Evolutionary conservation across 2,329 filamentous ascomycete genomes (phyloP).

Genomic region (Venturia carpophila): DNA sequence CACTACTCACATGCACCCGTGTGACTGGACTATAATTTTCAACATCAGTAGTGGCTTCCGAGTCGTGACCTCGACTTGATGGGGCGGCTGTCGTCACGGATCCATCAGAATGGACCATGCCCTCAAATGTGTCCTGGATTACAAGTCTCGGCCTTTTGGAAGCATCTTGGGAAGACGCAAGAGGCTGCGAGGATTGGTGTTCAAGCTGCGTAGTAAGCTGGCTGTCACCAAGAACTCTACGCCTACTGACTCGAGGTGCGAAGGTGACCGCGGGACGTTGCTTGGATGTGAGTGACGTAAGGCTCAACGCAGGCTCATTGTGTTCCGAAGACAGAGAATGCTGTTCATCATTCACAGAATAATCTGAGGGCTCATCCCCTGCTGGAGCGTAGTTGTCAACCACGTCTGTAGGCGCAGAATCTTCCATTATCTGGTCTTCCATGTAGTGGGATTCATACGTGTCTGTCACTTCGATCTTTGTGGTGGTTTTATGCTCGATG

Average conservation of each 20-base stretch:
- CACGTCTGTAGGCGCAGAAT: background rate
- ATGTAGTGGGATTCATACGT: background rate
- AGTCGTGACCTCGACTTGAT: conserved; percentile 6
- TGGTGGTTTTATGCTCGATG: background rate
- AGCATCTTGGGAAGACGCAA: background rate
- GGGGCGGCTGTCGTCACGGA: conserved; percentile 9
- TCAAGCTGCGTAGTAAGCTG: conserved; percentile 1
- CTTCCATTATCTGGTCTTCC: background rate
- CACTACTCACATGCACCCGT: background rate
- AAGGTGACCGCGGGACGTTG: conserved; percentile 12
- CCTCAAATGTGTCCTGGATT: conserved; percentile 13
- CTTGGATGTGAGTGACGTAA: background rate
- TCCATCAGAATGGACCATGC: conserved; percentile 16
- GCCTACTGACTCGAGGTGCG: conserved; percentile 1
- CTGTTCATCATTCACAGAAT: background rate
- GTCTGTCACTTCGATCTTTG: background rate
- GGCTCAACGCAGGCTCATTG: background rate
- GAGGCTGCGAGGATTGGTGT: conserved; percentile 9
- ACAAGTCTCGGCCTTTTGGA: conserved; percentile 2
- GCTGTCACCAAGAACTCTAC: background rate
- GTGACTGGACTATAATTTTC: background rate
- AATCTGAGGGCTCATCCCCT: background rate
- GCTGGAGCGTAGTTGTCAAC: background rate
- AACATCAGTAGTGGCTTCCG: background rate
- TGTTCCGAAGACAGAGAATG: background rate